These are phyloP conservation scores for Fusarium sp. DNA, from an alignment of 2,329 filamentous ascomycete species.

Conservation along the genomic window DNA sequence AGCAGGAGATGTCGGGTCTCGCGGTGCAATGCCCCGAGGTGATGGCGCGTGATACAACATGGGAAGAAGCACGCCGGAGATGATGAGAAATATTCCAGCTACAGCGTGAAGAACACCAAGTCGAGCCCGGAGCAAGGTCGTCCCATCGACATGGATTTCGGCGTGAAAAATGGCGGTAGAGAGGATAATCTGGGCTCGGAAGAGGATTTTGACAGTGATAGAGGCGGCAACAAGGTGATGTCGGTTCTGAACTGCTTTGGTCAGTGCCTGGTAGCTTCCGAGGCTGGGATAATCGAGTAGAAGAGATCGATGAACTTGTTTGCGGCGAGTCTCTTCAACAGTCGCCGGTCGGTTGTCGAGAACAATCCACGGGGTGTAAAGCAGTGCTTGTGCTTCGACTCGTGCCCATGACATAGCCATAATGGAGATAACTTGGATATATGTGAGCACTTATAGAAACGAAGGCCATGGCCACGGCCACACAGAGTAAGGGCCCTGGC, in stretches of 20 bases:
- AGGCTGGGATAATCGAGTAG: constrained; percentile 49
- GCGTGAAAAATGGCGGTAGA: constrained; percentile 48
- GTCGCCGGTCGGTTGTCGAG: constrained; percentile 44
- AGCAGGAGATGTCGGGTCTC: constrained; percentile 48
- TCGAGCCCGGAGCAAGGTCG: constrained; percentile 37
- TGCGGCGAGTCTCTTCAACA: constrained; percentile 48
- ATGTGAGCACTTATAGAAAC: constrained; percentile 21
- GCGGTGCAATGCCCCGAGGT: constrained; percentile 46
- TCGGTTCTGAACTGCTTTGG: constrained; percentile 40
- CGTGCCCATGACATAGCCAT: constrained; percentile 47
- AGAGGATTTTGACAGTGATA: constrained; percentile 41
- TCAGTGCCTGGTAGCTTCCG: constrained; percentile 41
- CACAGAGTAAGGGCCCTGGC: constrained; percentile 21
- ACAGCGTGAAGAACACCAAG: constrained; percentile 45
- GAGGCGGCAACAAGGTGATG: constrained; percentile 49
- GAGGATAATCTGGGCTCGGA: constrained; percentile 47
- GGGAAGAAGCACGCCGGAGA: constrained; percentile 37
- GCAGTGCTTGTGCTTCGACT: constrained; percentile 48
- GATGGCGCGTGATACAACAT: constrained; percentile 50
- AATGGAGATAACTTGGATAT: constrained; percentile 43
- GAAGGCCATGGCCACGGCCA: background rate
- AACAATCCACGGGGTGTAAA: constrained; percentile 50
- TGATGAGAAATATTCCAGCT: constrained; percentile 43
- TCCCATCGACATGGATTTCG: constrained; percentile 38
- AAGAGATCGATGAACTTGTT: constrained; percentile 48